phyloP scores from a whole-genome alignment of 176 grass and related monocot genomes.

The Bromus sterilis region DNA sequence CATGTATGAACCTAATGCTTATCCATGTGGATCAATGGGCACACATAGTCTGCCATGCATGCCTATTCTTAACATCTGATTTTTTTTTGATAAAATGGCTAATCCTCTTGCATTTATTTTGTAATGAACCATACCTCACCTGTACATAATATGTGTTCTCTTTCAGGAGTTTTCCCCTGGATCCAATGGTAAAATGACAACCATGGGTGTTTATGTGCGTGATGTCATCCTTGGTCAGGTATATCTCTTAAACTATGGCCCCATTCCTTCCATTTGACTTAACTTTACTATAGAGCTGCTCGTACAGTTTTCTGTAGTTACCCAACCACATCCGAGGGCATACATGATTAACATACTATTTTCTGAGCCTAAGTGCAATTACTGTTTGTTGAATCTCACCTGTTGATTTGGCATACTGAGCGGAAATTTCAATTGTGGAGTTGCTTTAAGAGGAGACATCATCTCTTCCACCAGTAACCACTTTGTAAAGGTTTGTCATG shows the following conservation, averaged over 20 bases:
- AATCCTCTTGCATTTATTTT: neutral
- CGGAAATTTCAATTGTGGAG: slow-evolving; percentile 72
- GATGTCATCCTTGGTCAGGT: slow-evolving; percentile 99
- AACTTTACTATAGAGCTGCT: neutral
- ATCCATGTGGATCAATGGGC: neutral
- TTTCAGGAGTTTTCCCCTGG: slow-evolving; percentile 93
- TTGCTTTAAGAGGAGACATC: slow-evolving; percentile 94
- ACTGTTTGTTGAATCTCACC: slow-evolving; percentile 52
- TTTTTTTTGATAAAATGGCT: slow-evolving; percentile 7
- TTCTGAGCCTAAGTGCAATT: slow-evolving; percentile 52
- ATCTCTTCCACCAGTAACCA: slow-evolving; percentile 73
- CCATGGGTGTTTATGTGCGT: slow-evolving; percentile 94
- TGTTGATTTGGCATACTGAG: slow-evolving; percentile 54
- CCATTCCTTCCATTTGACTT: neutral
- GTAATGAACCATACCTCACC: neutral
- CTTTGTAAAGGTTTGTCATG: slow-evolving; percentile 95
- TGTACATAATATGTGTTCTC: neutral
- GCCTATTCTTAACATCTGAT: neutral
- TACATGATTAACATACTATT: slow-evolving; percentile 37
- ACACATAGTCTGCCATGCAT: neutral
- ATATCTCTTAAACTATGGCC: slow-evolving; percentile 21
- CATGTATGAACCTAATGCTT: neutral
- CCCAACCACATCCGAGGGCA: slow-evolving; percentile 3
- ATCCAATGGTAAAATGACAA: slow-evolving; percentile 74
- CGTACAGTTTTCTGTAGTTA: slow-evolving; percentile 16